Conservation (phyloP, 2,329 filamentous ascomycete species). For the Geosmithia flava region DNA sequence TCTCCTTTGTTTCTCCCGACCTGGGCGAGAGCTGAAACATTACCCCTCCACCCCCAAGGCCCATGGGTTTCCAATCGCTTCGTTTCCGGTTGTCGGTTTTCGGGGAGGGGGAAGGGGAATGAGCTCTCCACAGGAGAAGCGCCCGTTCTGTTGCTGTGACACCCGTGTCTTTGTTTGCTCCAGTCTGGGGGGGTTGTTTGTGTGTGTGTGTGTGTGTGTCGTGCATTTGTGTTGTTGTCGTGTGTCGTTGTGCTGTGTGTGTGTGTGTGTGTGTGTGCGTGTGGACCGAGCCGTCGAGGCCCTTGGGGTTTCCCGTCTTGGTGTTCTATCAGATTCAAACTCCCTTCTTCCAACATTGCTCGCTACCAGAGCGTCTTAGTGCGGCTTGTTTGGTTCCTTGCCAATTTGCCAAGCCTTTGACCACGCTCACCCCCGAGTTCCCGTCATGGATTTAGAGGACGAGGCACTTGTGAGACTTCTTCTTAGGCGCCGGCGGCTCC, state of each 20-base stretch:
- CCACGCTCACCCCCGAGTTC: too few species aligned
- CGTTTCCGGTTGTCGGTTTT: too few species aligned
- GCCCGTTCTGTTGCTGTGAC: too few species aligned
- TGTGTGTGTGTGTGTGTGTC: not conserved
- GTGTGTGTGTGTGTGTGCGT: too few species aligned
- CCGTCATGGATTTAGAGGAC: conserved; percentile 39
- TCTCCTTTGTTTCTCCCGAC: too few species aligned
- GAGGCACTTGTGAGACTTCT: conserved; percentile 58
- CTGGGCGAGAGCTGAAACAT: too few species aligned
- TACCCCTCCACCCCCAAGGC: too few species aligned
- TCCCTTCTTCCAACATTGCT: not conserved
- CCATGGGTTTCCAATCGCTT: too few species aligned
- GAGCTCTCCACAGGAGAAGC: too few species aligned
- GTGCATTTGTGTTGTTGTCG: not conserved
- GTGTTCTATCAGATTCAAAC: not conserved
- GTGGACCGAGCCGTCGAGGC: not conserved
- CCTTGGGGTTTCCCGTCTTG: not conserved
- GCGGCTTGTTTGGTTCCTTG: not conserved
- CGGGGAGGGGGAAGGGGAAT: too few species aligned
- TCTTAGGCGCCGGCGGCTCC: conserved; percentile 76
- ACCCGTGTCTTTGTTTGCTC: not conserved
- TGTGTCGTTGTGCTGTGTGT: conserved; percentile 1
- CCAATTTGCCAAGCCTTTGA: too few species aligned
- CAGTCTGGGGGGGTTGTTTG: not conserved
- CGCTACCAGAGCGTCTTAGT: not conserved